Evolutionary conservation across 768 basidiomycete species (phyloP), one percentile per base, ranked within the genome.

Genomic region (Amanita jacksonii): DNA sequence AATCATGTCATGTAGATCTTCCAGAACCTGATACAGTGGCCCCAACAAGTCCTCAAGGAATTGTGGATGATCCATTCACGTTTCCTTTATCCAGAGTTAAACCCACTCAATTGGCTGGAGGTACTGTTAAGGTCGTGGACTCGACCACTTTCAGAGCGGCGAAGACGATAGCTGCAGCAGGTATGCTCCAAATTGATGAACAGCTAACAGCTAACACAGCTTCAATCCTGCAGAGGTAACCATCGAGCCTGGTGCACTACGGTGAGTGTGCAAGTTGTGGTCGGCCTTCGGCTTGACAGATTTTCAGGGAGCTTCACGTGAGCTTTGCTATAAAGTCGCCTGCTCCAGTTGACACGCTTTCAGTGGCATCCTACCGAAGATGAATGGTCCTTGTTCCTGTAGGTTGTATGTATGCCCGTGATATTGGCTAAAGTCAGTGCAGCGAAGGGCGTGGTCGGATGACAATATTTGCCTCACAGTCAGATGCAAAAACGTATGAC

Each of bases 301-400:
- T 41, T 28, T 20, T 34, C 51, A 73, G 76, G 46, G 78, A 77
- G 51, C 65, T 79, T 47, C 77, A 80, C 57, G 74, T 74, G 57
- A 51, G 68, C 20, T 13, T 15, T 15, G 5, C 12, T 4, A 10
- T 9, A 8, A 19, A 13, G 8, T 16, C 35, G 13, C 1, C 9
- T 24, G 15, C 16, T 27, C 3, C 13, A 38, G 12, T 30, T 30
- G 24, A 45, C 53, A 13, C 49, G 8, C 25, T 48, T 27, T 44
- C 45, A 80, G 79, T 83, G 81, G 81, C 81, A 83, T 50, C 81
- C 81, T 5, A 76, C 74, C 8, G 65, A 77, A 52, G 76, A 79
- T 47, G 79, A 81, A 59, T 81, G 79, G 79, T 67, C 61, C 38
- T 76, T 68, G 56, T 76, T 69, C 69, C 43, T 79, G 77, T 76